phyloP scores from a whole-genome alignment of 257 asterid species.

The Penstemon newberryi region DNA sequence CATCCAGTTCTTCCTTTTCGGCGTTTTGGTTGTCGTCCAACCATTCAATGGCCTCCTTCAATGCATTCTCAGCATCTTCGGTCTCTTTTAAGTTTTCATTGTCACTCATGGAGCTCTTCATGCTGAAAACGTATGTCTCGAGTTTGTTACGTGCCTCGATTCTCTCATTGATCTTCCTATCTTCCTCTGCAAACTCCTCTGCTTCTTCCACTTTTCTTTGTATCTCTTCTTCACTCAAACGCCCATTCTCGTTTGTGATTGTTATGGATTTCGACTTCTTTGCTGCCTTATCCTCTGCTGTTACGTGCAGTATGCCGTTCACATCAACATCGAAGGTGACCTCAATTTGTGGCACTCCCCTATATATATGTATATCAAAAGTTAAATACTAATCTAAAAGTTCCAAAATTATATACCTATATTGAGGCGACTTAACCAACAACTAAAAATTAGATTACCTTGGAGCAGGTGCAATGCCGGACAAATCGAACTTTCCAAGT shows the following conservation, averaged over 20 bases:
- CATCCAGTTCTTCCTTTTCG: conserved; percentile 51
- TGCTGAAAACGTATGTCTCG: conserved; percentile 44
- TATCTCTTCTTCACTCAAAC: conserved; percentile 49
- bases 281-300: conserved; percentile 55
- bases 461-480: conserved; percentile 54
- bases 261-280: conserved; percentile 47
- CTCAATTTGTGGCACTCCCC: conserved; percentile 61
- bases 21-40: conserved; percentile 47
- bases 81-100: conserved; percentile 44
- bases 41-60: conserved; percentile 49
- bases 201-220: conserved; percentile 48
- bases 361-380: too few relatives aligned
- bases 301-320: conserved; percentile 47
- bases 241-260: conserved; percentile 51
- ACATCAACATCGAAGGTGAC: conserved; percentile 55
- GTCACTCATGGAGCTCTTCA: conserved; percentile 44
- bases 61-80: conserved; percentile 40
- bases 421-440: too few relatives aligned
- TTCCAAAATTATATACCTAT: too few relatives aligned
- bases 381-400: too few relatives aligned
- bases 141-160: conserved; percentile 48
- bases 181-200: conserved; percentile 56
- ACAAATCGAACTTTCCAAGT: conserved; percentile 49
- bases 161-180: conserved; percentile 42
- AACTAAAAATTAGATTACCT: background rate